phyloP scores from a whole-genome alignment of 2,329 filamentous ascomycete genomes.

The Microsporum ferrugineum region DNA sequence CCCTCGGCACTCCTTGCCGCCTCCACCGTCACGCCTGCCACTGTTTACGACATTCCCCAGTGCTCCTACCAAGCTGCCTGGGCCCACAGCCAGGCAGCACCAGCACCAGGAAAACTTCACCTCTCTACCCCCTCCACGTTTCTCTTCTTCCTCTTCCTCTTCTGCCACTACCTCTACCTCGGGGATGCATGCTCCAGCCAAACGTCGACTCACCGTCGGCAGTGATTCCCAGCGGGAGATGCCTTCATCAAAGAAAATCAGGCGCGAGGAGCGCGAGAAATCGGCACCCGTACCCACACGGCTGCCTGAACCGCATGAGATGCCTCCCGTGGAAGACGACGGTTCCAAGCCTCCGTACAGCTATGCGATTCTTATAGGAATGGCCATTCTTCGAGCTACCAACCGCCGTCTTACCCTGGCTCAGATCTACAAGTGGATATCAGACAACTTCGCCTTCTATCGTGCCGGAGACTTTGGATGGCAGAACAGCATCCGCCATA shows the following conservation, averaged over 20 bases:
- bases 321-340: constrained; percentile 71
- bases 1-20: constrained; percentile 25
- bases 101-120: constrained; percentile 29
- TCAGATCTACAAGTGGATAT: constrained; percentile 99
- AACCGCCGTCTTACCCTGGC: constrained; percentile 74
- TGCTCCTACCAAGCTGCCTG: constrained; percentile 17
- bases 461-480: constrained; percentile 73
- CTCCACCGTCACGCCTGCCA: constrained; percentile 34
- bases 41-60: constrained; percentile 43
- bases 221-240: constrained; percentile 62
- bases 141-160: neutral
- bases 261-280: constrained; percentile 41
- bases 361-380: constrained; percentile 89
- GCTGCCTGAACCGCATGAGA: constrained; percentile 63
- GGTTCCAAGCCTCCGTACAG: constrained; percentile 82
- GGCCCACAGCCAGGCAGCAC: neutral
- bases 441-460: constrained; percentile 87
- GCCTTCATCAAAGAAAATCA: constrained; percentile 54
- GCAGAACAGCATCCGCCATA: constrained; percentile 99
- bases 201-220: constrained; percentile 55
- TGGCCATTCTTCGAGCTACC: constrained; percentile 84
- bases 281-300: constrained; percentile 20
- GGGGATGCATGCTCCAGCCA: constrained; percentile 35
- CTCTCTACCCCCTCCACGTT: constrained; percentile 11
- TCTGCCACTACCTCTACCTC: constrained; percentile 21